Conservation (phyloP, 2,329 filamentous ascomycete genomes). For the Chaetomiaceae sp. region DNA sequence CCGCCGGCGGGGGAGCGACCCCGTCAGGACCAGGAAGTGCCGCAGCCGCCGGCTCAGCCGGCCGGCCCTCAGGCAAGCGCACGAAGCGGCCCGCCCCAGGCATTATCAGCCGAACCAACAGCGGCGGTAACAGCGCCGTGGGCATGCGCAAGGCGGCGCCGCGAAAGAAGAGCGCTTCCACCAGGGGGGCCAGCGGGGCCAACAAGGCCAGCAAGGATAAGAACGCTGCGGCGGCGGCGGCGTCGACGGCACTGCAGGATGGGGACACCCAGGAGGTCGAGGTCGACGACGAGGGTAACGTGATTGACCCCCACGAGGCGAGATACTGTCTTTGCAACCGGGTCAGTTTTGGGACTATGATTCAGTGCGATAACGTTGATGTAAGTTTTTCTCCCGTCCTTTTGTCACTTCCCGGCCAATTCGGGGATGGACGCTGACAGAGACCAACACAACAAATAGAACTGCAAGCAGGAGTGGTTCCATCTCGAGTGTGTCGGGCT, state of each 20-base stretch:
- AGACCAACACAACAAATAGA: conserved; percentile 32
- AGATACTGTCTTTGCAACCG: conserved; percentile 75
- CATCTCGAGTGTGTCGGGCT: conserved; percentile 74
- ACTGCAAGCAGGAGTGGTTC: conserved; percentile 82
- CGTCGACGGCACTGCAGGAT: conserved; percentile 29
- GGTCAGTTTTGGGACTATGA: conserved; percentile 79
- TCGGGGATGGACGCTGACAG: no score
- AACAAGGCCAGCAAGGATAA: background rate
- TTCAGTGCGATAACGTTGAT: conserved; percentile 74
- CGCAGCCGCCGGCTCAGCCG: background rate
- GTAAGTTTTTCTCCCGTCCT: conserved; percentile 44
- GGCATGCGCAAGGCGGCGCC: conserved; percentile 68
- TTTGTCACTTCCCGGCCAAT: background rate
- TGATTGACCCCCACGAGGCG: conserved; percentile 70
- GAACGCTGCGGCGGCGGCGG: conserved; percentile 1
- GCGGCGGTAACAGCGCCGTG: conserved; percentile 61
- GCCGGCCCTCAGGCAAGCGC: conserved; percentile 49
- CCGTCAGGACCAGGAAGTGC: no score
- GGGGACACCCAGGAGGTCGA: conserved; percentile 47
- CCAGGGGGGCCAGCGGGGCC: conserved; percentile 28
- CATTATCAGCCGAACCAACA: conserved; percentile 60
- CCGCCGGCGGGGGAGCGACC: no score
- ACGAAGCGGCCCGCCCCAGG: conserved; percentile 68
- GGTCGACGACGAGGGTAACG: conserved; percentile 63
- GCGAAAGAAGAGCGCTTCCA: conserved; percentile 52